Evolutionary conservation across 108 stramenopile species (phyloP), one percentile per base, ranked within the genome.

Genomic region (Cyclotella choctawhatcheeana): DNA sequence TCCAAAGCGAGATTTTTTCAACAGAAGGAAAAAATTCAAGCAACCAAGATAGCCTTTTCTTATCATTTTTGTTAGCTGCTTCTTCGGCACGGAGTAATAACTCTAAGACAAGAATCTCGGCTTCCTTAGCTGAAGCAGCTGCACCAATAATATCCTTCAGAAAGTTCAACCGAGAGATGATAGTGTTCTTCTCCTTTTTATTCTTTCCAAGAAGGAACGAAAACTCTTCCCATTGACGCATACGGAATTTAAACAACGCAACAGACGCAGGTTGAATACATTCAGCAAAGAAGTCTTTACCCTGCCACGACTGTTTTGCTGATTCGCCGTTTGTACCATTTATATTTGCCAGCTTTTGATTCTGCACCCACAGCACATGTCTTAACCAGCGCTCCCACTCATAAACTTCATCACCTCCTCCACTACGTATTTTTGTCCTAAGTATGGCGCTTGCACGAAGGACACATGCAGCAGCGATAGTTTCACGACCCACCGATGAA

Each of bases 371-470:
- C 25, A 77, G 44, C 29, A 73, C 80, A 30, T 77, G 61, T 37
- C 84, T 35, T 6, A 85, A 54, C 84, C 84, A 85, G 30, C 69
- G 27, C 44, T 85, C 84, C 68, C 77, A 74, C 47, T 74, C 67
- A 45, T 62, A 81, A 0, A 81, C 77, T 54, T 79, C 77, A 34
- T 85, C 81, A 17, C 69, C 77, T 18, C 77, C 77, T 30, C 77
- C 60, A 18, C 76, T 79, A n/a, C 77, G 71, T 27, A 85, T 82
- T 48, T 82, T 85, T 27, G 73, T 68, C 2, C 77, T 44, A 13
- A 85, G 67, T 0, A 65, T 52, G 30, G 84, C 81, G 40, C 81
- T 73, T 21, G 84, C 81, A 3, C 84, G 77, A 1, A 85, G 65
- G 4, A 82, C 73, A 47, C 81, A 85, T 16, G 81, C 84, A 8